Conservation (phyloP, 345 rosid genomes). For the Murraya koenigii region DNA sequence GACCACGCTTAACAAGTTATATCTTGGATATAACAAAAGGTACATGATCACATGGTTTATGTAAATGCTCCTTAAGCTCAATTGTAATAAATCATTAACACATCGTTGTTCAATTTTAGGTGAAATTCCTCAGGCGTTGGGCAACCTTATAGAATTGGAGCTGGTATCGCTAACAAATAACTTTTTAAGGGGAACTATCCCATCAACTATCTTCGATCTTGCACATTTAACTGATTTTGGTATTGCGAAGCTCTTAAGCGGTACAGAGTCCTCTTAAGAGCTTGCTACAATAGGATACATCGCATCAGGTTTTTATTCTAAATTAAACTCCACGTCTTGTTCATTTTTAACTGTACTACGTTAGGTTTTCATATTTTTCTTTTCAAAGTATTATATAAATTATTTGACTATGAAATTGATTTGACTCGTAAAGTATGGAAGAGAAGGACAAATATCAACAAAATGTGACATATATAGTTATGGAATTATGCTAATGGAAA, state of each 20-base stretch:
- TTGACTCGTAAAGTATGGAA: neutral
- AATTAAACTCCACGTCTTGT: too few relatives aligned
- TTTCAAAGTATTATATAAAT: neutral
- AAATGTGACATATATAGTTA: constrained; percentile 11
- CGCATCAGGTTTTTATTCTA: too few relatives aligned
- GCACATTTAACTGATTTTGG: too few relatives aligned
- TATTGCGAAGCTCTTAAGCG: too few relatives aligned
- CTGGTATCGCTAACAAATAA: neutral
- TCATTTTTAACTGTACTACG: too few relatives aligned
- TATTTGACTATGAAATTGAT: neutral
- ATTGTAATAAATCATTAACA: too few relatives aligned
- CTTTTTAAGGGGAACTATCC: neutral
- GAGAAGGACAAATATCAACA: neutral
- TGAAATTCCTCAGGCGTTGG: constrained; percentile 16
- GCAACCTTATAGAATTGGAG: neutral
- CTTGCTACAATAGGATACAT: too few relatives aligned
- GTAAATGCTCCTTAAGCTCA: too few relatives aligned
- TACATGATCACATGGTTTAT: neutral
- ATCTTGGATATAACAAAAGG: constrained; percentile 13
- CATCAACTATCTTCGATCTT: neutral
- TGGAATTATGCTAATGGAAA: constrained; percentile 13
- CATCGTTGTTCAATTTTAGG: neutral
- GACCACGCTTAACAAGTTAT: constrained; percentile 7
- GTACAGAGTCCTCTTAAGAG: too few relatives aligned
- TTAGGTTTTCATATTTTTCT: neutral